phyloP scores from a whole-genome alignment of 805 yeast genomes.

The Nakazawaea wyomingensis region DNA sequence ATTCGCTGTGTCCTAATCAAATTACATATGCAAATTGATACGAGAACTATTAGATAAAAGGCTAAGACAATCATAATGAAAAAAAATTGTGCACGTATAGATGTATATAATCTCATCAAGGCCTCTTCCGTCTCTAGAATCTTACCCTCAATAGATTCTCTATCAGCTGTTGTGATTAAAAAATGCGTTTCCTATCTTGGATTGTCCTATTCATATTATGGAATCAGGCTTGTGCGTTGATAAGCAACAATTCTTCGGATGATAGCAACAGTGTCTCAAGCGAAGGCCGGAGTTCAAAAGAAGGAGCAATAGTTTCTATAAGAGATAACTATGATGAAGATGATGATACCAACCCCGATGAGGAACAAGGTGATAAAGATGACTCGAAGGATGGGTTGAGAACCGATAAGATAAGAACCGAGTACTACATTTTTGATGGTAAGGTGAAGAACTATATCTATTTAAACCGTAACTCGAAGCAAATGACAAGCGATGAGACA shows the following conservation, averaged over 20 bases:
- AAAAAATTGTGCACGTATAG: neutral
- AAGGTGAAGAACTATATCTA: constrained; percentile 52
- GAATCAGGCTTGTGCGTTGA: neutral
- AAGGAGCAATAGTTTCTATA: neutral
- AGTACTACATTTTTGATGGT: constrained; percentile 47
- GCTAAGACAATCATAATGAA: neutral
- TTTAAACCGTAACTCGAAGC: constrained; percentile 44
- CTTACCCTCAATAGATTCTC: neutral
- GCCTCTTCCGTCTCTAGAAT: neutral
- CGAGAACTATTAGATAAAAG: neutral
- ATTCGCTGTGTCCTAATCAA: neutral
- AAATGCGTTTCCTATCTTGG: neutral
- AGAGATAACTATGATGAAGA: constrained; percentile 6
- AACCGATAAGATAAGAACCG: constrained; percentile 36
- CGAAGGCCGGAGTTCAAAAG: neutral
- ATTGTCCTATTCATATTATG: neutral
- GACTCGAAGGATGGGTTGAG: constrained; percentile 28
- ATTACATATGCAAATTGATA: neutral
- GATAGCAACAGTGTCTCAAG: neutral
- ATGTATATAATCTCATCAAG: neutral
- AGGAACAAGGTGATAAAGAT: constrained; percentile 30
- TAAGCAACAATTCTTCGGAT: neutral
- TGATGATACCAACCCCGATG: constrained; percentile 15
- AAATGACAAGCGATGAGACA: constrained; percentile 49
- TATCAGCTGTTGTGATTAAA: too few relatives aligned